Base-by-base conservation (phyloP, 1,284 basidiomycete species). In the Rugiboletus extremiorientalis region DNA sequence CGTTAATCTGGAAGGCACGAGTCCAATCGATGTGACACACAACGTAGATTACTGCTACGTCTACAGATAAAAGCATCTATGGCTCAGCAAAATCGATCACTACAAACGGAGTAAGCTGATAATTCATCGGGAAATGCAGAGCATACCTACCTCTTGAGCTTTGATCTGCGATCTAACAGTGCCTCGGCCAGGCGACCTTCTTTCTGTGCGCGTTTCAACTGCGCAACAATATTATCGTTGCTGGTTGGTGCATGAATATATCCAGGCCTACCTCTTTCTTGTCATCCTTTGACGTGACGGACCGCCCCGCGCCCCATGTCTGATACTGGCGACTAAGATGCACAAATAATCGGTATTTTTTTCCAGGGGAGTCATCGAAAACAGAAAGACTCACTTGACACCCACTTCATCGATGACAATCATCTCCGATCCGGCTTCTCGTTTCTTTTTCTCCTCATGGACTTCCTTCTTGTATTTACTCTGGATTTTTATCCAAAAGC, bases 61-160 rank as follows among this genome's bases (percentile, higher is more conserved):
- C 44, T 54, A 63, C 34, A 49, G 47, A 54, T 48, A 58, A 46
- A 52, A 45, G 43, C 48, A 55, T 60, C 51, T 30, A 55, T 50
- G 37, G 28, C 46, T 79, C 66, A 88, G 71, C 85, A 88, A 64
- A 88, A 88, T 40, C 86, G 82, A 65, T 88, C 85, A 63, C 85
- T 88, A 60, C 52, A 37, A 47, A 51, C 20, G 14, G 25, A 49
- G 25, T 64, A 28, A 67, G 54, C 33, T 9, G 41, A 43, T 18
- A 28, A 37, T 55, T 37, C 47, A 33, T 50, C 38, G 33, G 20
- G 7, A 10, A 44, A 27, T 20, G 31, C n/a, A 44, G 20, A 37
- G 74, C 79, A 46, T 56, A 92, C 94, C 94, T 96, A 92, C 94
- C 94, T 96, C 77, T 98, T 98, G 59, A 97, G 80, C 71, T 96